Base-by-base conservation (phyloP, 495 filamentous ascomycete genomes). In the Aspergillus saccharolyticus region DNA sequence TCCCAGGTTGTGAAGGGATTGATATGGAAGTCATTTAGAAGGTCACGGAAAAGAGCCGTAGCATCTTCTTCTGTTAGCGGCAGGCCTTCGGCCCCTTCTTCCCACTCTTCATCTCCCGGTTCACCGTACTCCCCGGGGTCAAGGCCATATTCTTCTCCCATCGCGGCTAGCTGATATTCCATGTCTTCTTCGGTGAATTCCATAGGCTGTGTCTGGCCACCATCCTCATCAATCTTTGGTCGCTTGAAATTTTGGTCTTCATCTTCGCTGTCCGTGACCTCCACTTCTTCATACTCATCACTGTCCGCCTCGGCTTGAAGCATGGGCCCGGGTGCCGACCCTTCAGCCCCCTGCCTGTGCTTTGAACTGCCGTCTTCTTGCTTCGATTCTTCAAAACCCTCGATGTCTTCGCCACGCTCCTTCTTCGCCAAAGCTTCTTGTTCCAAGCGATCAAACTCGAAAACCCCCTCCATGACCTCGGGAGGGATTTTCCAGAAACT, bases 161-260 rank as follows among this genome's bases (percentile, higher is more conserved):
- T 95, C 10, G 85, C 84, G 15, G 87, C 88, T 9, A 98, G 78
- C 66, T 98, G 94, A 62, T 88, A 93, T 30, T 89, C 91, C 58
- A 98, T 93, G 66, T 98, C 95, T 44, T 93, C 92, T 67, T 97
- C 94, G 22, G 89, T 89, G 65, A 97, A 97, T 62, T 98, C 94
- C 43, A 96, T 67, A 0, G 89, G 86, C 21, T 82, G 77, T 21
- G 79, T 72, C 43, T 85, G 77, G 17, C 74, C 74, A 5, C 62
- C 52, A 43, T 71, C 74, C 1, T 83, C 82, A 58, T 86, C 83
- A 15, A 82, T 89, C 43, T 80, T 82, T 58, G 84, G 83, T 12
- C 88, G 83, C 66, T 92, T 92, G 16, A 78, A 73, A 3, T 81
- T 71, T 47, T 83, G 77, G 15, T 72, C 74, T 18, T 80, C 75